Conservation (phyloP, 768 basidiomycete genomes). For the Leccinum barrowsii region DNA sequence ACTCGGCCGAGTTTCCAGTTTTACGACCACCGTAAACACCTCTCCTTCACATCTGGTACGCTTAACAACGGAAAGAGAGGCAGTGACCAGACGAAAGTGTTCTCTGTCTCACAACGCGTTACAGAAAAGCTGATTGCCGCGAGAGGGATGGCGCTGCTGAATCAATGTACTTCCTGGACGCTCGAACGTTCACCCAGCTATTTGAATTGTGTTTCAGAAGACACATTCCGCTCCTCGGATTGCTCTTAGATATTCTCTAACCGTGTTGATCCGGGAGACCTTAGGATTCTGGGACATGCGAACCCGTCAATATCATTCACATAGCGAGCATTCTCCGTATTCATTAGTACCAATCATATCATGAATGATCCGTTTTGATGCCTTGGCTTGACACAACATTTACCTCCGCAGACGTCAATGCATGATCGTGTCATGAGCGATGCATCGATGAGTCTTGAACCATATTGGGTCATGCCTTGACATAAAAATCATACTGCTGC, state of each 20-base stretch:
- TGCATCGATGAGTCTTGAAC: neutral
- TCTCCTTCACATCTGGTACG: neutral
- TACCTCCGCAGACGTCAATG: neutral
- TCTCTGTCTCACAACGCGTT: conserved; percentile 2
- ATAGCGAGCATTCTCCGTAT: neutral
- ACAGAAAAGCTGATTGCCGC: neutral
- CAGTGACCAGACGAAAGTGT: neutral
- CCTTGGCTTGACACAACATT: conserved; percentile 53
- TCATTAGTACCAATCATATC: neutral
- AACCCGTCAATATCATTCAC: conserved; percentile 1
- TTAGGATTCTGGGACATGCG: neutral
- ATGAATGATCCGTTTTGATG: neutral
- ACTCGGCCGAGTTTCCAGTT: neutral
- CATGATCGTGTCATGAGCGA: neutral
- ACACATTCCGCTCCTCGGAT: conserved; percentile 3
- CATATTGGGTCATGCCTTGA: conserved; percentile 36
- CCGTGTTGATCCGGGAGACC: conserved; percentile 7
- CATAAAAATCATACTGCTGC: conserved; percentile 76
- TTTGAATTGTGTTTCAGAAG: conserved; percentile 13
- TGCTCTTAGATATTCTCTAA: neutral
- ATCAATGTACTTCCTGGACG: neutral
- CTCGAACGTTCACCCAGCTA: neutral
- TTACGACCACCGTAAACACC: conserved; percentile 8
- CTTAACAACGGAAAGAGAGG: neutral
- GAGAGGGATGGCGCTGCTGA: neutral